Percentiles rank a stretch among this genome's conserved stretches.
phyloP scores from a whole-genome alignment of 2,329 filamentous ascomycete species.

The Pseudopyrenochaeta lycopersici region DNA sequence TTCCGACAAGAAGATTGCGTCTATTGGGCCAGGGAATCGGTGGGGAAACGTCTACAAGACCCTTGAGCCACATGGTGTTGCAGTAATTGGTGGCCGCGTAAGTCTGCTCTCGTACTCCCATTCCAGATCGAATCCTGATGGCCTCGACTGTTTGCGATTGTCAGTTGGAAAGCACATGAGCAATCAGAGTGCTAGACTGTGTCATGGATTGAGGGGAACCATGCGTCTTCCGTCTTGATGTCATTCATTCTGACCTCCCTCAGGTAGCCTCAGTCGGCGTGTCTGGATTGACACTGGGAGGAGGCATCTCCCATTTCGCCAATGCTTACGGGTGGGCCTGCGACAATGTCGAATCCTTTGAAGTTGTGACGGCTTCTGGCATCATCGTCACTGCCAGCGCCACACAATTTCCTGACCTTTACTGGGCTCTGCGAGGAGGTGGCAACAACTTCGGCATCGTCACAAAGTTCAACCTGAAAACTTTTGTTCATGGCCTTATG shows the following conservation, averaged over 20 bases:
- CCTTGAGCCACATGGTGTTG: constrained; percentile 37
- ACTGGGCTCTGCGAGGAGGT: constrained; percentile 48
- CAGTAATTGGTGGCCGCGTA: constrained; percentile 43
- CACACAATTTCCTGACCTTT: constrained; percentile 48
- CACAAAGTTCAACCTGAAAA: constrained; percentile 34
- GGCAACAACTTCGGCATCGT: constrained; percentile 48
- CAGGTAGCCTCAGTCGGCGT: constrained; percentile 25
- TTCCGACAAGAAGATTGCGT: constrained; percentile 28
- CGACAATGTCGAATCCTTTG: constrained; percentile 45
- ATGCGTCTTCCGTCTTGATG: constrained; percentile 20
- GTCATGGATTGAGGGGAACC: not conserved
- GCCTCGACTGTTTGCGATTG: not conserved
- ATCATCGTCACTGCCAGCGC: constrained; percentile 20
- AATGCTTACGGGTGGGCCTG: constrained; percentile 34
- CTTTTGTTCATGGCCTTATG: constrained; percentile 35
- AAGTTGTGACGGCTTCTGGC: constrained; percentile 36
- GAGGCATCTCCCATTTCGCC: constrained; percentile 36
- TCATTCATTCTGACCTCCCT: constrained; percentile 1
- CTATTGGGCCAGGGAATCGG: constrained; percentile 42
- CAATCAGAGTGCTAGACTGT: too few relatives aligned
- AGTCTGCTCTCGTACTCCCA: not conserved
- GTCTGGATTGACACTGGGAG: constrained; percentile 27
- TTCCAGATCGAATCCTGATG: not conserved
- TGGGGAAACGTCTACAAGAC: constrained; percentile 46
- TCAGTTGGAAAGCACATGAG: not conserved